Evolutionary conservation across 2,329 filamentous ascomycete genomes (phyloP), one percentile per base, ranked within the genome.

Genomic region (Paraconiothyrium brasiliense): DNA sequence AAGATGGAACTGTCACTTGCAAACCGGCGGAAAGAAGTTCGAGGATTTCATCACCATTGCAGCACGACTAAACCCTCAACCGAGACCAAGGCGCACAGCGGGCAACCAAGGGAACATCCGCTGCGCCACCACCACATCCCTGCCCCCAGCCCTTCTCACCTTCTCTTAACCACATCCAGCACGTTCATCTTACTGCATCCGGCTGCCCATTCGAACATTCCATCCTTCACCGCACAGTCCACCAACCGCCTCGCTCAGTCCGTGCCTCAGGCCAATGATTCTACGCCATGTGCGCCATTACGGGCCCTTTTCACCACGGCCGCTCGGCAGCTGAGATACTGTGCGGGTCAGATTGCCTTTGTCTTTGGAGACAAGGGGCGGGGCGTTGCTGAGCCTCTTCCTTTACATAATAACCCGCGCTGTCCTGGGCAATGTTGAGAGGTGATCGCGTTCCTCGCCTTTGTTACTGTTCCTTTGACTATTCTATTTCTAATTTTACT

Each of bases 391-490:
- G 48, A 35, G 48, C 48, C 50, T 34, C 30, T 20, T 50, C 30
- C 48, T 52, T 52, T 39, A 52, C 49, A 50, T 54, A 54, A 51
- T 24, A 14, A 52, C 10, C 16, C 16, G 39, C 20, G 35, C 16
- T 41, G 35, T 37, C 50, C 35, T 41, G 22, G 24, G 27, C 4
- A 30, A 20, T 27, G 35, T 24, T 43, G 50, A 54, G 35, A 34
- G 37, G 35, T 32, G n/a, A 35, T 44, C 37, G 35, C 20, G 22
- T 30, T 35, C 20, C 20, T 22, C 48, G 27, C 34, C 32, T 56
- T 56, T 27, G 54, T 46, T 35, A 32, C 32, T 20, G n/a, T 47
- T 44, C 32, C 54, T 32, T 56, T 27, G n/a, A 44, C 16, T 56
- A 34, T 32, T n/a, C 11, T 13, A 51, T 11, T n/a, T 41, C 22